These are phyloP conservation scores for Cryptosporidium xiaoi DNA, from an alignment of 169 alveolate species.

Conservation along the genomic window DNA sequence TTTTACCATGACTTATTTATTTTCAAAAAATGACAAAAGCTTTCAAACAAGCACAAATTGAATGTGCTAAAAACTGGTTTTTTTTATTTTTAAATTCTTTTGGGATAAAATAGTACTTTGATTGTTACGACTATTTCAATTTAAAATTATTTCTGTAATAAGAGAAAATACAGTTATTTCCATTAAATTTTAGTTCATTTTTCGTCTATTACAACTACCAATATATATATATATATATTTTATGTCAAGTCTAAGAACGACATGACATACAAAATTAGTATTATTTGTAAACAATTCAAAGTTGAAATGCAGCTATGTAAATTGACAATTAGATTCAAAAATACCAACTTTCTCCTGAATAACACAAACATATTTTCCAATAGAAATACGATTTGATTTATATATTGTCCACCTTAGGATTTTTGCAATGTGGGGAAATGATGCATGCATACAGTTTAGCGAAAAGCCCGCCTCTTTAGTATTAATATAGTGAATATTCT, in stretches of 20 bases:
- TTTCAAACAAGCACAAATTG: background rate
- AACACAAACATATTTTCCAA: conserved; percentile 49
- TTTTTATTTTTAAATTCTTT: too few species aligned
- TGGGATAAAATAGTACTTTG: too few species aligned
- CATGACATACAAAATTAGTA: conserved; percentile 46
- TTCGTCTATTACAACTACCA: too few species aligned
- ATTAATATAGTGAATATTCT: conserved; percentile 6
- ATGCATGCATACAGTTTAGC: background rate
- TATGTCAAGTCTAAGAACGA: conserved; percentile 64
- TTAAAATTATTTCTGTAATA: too few species aligned
- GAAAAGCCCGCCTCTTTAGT: background rate
- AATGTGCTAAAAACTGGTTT: too few species aligned
- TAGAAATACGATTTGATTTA: conserved; percentile 54
- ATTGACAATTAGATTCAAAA: conserved; percentile 26
- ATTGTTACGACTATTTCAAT: too few species aligned
- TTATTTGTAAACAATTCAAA: background rate
- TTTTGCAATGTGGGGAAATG: conserved; percentile 15
- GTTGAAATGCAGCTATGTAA: background rate
- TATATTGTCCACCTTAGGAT: conserved; percentile 51
- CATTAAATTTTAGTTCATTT: too few species aligned
- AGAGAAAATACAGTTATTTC: too few species aligned
- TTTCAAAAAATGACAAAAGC: background rate
- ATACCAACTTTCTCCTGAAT: conserved; percentile 20
- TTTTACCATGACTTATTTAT: background rate
- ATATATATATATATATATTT: background rate